These are phyloP conservation scores for Aaosphaeria pasadenensis DNA, from an alignment of 2,329 filamentous ascomycete species.

Conservation along the genomic window DNA sequence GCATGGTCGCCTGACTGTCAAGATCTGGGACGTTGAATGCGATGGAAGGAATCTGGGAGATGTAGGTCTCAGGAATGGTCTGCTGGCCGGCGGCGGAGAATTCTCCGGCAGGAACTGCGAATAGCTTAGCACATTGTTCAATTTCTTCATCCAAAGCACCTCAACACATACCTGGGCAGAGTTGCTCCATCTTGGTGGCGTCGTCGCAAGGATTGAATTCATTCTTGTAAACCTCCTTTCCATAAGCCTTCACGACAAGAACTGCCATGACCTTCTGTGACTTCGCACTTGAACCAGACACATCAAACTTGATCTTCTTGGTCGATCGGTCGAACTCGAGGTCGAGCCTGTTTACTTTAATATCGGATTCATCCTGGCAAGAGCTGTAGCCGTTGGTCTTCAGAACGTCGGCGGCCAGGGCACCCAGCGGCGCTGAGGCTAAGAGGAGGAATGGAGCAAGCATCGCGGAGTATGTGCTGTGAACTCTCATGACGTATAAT, in stretches of 20 bases:
- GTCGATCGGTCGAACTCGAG: conserved; percentile 76
- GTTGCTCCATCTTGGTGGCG: conserved; percentile 62
- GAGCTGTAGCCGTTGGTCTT: conserved; percentile 76
- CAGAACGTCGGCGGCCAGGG: conserved; percentile 67
- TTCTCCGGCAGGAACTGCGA: conserved; percentile 64
- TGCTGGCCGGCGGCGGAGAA: conserved; percentile 74
- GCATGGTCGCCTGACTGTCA: conserved; percentile 76
- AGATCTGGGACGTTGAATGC: conserved; percentile 91
- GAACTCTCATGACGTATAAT: conserved; percentile 27
- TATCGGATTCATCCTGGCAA: conserved; percentile 59
- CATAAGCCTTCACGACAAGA: conserved; percentile 80
- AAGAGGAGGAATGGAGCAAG: conserved; percentile 37
- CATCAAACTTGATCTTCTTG: conserved; percentile 74
- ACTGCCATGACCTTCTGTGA: conserved; percentile 77
- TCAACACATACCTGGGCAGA: conserved; percentile 72
- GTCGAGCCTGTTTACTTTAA: conserved; percentile 71
- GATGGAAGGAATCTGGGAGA: conserved; percentile 76
- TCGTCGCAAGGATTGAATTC: conserved; percentile 78
- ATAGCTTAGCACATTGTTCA: neutral
- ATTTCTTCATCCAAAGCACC: too few relatives aligned
- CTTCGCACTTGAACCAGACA: conserved; percentile 71
- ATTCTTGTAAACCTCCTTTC: conserved; percentile 73
- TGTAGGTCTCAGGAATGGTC: conserved; percentile 67
- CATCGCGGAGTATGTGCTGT: conserved; percentile 35
- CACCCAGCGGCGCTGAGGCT: conserved; percentile 43